phyloP scores from a whole-genome alignment of 495 filamentous ascomycete genomes.

The Podospora bellae-mahoneyi region DNA sequence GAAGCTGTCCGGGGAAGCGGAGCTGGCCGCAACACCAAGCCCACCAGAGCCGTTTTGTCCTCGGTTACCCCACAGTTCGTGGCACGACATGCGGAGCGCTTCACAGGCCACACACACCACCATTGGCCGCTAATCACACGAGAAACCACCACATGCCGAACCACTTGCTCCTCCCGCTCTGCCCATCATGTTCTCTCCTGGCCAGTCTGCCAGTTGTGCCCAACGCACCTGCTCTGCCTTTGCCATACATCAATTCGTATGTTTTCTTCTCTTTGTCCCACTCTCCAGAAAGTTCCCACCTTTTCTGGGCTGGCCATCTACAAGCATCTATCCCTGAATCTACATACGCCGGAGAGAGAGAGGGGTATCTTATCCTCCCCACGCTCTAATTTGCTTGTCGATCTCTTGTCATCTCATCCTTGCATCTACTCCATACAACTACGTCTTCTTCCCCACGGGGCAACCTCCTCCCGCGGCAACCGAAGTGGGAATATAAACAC shows the following conservation, averaged over 20 bases:
- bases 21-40: constrained; percentile 8
- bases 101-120: constrained; percentile 15
- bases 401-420: background rate
- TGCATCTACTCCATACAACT: background rate
- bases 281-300: background rate
- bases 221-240: background rate
- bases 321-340: background rate
- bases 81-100: constrained; percentile 15
- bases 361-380: background rate
- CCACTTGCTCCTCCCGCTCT: constrained; percentile 5
- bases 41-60: constrained; percentile 8
- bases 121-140: constrained; percentile 15
- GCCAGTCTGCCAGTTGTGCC: background rate
- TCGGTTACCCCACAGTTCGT: constrained; percentile 18
- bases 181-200: background rate
- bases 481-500: background rate
- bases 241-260: background rate
- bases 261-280: background rate
- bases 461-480: background rate
- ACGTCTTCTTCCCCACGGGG: background rate
- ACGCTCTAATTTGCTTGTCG: background rate
- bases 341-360: background rate
- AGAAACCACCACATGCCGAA: constrained; percentile 22
- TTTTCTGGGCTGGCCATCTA: background rate
- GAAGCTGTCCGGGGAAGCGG: constrained; percentile 22